Percentiles rank a stretch among this genome's conserved stretches.
phyloP scores from a whole-genome alignment of 176 grass and related monocot species.

The Oryza officinalis region DNA sequence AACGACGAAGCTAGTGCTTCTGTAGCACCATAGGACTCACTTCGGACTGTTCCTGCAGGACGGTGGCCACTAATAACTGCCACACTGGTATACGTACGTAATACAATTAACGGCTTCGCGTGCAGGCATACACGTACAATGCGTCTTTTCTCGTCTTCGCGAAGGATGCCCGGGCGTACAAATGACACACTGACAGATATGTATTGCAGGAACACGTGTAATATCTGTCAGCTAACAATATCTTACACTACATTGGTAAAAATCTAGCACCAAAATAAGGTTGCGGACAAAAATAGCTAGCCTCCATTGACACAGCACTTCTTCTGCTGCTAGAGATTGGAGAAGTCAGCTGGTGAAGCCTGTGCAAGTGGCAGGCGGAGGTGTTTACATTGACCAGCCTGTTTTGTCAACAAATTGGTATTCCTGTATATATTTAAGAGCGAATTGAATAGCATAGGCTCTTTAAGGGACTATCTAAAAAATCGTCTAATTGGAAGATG shows the following conservation, averaged over 20 bases:
- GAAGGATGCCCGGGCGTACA: not conserved
- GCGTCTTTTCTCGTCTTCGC: not conserved
- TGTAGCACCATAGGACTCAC: not conserved
- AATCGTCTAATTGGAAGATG: not conserved
- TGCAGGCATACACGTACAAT: not conserved
- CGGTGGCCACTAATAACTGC: not conserved
- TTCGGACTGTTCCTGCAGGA: constrained; percentile 13
- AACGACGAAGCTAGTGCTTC: not conserved
- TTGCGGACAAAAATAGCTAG: not conserved
- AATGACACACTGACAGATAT: constrained; percentile 16
- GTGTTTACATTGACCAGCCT: not conserved
- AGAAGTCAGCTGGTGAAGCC: not conserved
- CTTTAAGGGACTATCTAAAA: not conserved
- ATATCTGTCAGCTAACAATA: too few relatives aligned
- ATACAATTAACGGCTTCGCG: not conserved
- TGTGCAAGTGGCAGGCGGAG: not conserved
- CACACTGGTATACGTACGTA: not conserved
- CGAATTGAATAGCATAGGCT: not conserved
- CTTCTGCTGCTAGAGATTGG: not conserved
- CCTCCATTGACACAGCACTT: not conserved
- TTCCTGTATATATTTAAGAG: not conserved
- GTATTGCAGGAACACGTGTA: not conserved
- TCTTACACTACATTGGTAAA: not conserved
- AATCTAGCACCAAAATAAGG: not conserved
- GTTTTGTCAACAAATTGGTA: not conserved